Evolutionary conservation across 2,329 filamentous ascomycete species (phyloP).

Genomic region (Bipolaris zeicola): DNA sequence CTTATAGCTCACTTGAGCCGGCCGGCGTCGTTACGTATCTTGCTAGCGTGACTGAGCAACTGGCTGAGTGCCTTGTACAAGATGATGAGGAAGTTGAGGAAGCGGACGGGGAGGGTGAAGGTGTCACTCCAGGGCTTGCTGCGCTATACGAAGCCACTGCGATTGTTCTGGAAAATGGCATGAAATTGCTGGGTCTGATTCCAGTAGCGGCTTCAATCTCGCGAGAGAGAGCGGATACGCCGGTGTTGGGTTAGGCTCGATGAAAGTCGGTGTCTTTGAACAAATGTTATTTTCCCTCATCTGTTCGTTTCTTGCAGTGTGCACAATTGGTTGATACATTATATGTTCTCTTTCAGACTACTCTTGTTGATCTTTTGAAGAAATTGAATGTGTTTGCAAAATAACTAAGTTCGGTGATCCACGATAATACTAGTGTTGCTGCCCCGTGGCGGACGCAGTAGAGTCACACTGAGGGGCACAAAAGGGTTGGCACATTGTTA

Average conservation of each 20-base stretch:
- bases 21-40: constrained; percentile 37
- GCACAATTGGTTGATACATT: too few species aligned
- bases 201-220: constrained; percentile 17
- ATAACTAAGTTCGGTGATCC: too few species aligned
- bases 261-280: neutral
- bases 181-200: constrained; percentile 36
- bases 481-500: too few species aligned
- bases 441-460: too few species aligned
- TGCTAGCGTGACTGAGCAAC: constrained; percentile 31
- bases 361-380: too few species aligned
- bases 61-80: constrained; percentile 31
- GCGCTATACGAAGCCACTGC: constrained; percentile 36
- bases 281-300: too few species aligned
- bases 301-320: too few species aligned
- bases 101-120: constrained; percentile 1
- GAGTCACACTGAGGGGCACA: too few species aligned
- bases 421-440: too few species aligned
- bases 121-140: constrained; percentile 24
- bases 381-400: too few species aligned
- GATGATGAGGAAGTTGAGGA: constrained; percentile 20
- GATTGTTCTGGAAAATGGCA: constrained; percentile 38
- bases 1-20: constrained; percentile 36
- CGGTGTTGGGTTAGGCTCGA: constrained; percentile 13
- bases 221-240: constrained; percentile 34
- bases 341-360: too few species aligned